A percentile compares a stretch with the other conserved stretches of the same genome.
phyloP scores from a whole-genome alignment of 768 basidiomycete species.

The Tulasnella sp. region DNA sequence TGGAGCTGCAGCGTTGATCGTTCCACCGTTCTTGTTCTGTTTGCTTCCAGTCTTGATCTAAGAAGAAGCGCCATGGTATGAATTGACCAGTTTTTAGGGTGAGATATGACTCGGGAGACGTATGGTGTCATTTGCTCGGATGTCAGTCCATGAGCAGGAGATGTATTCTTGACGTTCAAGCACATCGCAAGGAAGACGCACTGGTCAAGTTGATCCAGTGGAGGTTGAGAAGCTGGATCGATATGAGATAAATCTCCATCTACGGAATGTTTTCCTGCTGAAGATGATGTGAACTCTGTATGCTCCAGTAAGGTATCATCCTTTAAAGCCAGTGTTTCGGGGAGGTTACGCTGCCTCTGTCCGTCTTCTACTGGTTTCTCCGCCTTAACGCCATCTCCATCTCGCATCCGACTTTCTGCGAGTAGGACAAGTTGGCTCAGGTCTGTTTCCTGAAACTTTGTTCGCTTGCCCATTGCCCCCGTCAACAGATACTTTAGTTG shows the following conservation, averaged over 20 bases:
- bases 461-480: constrained; percentile 84
- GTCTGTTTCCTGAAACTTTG: constrained; percentile 80
- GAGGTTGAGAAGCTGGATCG: constrained; percentile 70
- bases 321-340: constrained; percentile 74
- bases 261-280: constrained; percentile 28
- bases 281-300: constrained; percentile 77
- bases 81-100: constrained; percentile 89
- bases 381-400: constrained; percentile 13
- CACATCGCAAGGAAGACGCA: constrained; percentile 83
- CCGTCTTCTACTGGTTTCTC: neutral
- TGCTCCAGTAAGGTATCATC: constrained; percentile 94
- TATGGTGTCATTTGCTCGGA: constrained; percentile 88
- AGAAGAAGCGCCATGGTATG: constrained; percentile 94
- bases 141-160: constrained; percentile 81
- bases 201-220: constrained; percentile 88
- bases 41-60: constrained; percentile 79
- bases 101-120: constrained; percentile 73
- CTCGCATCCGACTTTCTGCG: constrained; percentile 61
- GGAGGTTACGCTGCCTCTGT: constrained; percentile 29
- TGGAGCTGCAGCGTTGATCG: constrained; percentile 85
- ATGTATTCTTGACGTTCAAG: constrained; percentile 78
- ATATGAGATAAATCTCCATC: constrained; percentile 47
- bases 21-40: constrained; percentile 84
- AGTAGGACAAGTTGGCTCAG: constrained; percentile 84
- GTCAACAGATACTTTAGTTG: constrained; percentile 82